Evolutionary conservation across 2,329 filamentous ascomycete species (phyloP).

Genomic region (Stenocarpella maydis): DNA sequence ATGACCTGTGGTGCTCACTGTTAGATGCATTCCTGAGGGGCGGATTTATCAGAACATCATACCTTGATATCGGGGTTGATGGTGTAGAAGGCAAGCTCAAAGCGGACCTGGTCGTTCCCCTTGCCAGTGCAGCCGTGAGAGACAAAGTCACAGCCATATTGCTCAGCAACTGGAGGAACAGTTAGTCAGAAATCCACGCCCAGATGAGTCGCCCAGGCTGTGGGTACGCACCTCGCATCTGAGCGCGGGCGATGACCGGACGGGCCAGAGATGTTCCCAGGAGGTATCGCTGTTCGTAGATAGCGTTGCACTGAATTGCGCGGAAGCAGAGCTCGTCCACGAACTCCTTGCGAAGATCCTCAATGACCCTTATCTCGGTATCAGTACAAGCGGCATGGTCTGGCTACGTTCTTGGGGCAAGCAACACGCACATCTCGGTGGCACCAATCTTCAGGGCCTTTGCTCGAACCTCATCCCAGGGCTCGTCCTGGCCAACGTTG

Average conservation of each 20-base stretch:
- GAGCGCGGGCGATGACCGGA: slow-evolving; percentile 73
- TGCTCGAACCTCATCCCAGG: slow-evolving; percentile 75
- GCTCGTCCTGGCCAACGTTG: slow-evolving; percentile 79
- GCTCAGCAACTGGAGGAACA: slow-evolving; percentile 59
- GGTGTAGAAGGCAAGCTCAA: slow-evolving; percentile 58
- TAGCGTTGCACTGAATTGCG: slow-evolving; percentile 77
- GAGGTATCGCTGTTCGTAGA: slow-evolving; percentile 65
- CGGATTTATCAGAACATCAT: neutral
- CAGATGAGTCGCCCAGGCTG: neutral
- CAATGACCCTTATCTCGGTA: slow-evolving; percentile 50
- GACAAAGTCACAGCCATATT: slow-evolving; percentile 64
- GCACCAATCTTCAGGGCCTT: slow-evolving; percentile 65
- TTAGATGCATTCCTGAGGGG: neutral
- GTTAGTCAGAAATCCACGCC: neutral
- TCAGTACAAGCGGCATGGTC: slow-evolving; percentile 46
- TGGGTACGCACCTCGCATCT: slow-evolving; percentile 53
- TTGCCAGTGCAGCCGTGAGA: slow-evolving; percentile 61
- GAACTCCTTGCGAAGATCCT: slow-evolving; percentile 76
- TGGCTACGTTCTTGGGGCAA: slow-evolving; percentile 40
- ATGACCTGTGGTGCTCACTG: slow-evolving; percentile 53
- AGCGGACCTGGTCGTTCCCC: slow-evolving; percentile 69
- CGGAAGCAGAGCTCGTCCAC: slow-evolving; percentile 83
- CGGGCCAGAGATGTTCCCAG: slow-evolving; percentile 70
- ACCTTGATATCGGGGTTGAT: slow-evolving; percentile 68
- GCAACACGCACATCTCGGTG: slow-evolving; percentile 37